A percentile compares a stretch with the other conserved stretches of the same genome.
Conservation (phyloP, 768 basidiomycete species). For the Suillus subaureus region DNA sequence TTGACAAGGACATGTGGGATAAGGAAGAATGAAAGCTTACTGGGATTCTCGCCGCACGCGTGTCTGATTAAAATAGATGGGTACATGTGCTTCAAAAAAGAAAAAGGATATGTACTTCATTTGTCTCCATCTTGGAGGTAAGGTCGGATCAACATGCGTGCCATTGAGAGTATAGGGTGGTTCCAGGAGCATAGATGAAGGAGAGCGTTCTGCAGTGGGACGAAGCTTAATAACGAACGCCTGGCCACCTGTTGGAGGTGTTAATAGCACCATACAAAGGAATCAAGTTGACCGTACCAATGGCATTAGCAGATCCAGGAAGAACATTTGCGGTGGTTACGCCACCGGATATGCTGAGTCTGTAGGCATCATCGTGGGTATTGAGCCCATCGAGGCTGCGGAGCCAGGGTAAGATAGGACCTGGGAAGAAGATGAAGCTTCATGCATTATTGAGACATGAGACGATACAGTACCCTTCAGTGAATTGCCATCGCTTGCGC, state of each 20-base stretch:
- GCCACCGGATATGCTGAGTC: slow-evolving; percentile 80
- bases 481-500: slow-evolving; percentile 65
- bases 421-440: slow-evolving; percentile 15
- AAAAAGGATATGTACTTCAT: slow-evolving; percentile 59
- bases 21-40: slow-evolving; percentile 23
- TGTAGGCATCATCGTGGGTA: slow-evolving; percentile 79
- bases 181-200: slow-evolving; percentile 83
- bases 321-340: slow-evolving; percentile 84
- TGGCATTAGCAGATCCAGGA: slow-evolving; percentile 75
- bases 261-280: slow-evolving; percentile 8
- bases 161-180: slow-evolving; percentile 68
- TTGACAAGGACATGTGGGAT: slow-evolving; percentile 1
- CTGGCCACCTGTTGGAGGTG: slow-evolving; percentile 65
- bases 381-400: slow-evolving; percentile 84
- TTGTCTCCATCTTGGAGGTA: slow-evolving; percentile 71
- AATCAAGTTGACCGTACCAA: slow-evolving; percentile 50
- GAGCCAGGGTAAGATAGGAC: slow-evolving; percentile 76
- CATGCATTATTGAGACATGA: background rate
- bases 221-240: slow-evolving; percentile 87
- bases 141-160: slow-evolving; percentile 38
- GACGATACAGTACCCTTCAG: slow-evolving; percentile 39
- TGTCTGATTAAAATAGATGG: slow-evolving; percentile 40
- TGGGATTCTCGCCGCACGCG: slow-evolving; percentile 64
- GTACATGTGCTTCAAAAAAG: slow-evolving; percentile 8
- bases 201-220: slow-evolving; percentile 71